A percentile compares a stretch with the other conserved stretches of the same genome.
These are phyloP conservation scores for Pyrus hybrid DNA, from an alignment of 331 rosid species.

Conservation along the genomic window DNA sequence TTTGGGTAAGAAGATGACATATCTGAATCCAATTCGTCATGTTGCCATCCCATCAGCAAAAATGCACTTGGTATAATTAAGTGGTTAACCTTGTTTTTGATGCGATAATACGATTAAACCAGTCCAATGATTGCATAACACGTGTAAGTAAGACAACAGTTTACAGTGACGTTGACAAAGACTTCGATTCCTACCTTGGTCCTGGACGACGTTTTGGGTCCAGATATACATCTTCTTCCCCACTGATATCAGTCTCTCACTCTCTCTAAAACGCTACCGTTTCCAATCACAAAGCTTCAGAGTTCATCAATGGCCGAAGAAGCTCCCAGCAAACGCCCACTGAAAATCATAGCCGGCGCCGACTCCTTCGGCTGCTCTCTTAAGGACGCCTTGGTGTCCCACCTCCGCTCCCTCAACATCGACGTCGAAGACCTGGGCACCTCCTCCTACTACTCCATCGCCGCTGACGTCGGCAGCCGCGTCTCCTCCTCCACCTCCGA, in stretches of 20 bases:
- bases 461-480: constrained; percentile 83
- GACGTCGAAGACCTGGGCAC: constrained; percentile 79
- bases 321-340: constrained; percentile 12
- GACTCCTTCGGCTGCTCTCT: constrained; percentile 62
- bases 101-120: background rate
- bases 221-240: background rate
- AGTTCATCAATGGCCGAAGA: constrained; percentile 31
- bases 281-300: too few relatives aligned
- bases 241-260: background rate
- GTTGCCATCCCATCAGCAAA: too few relatives aligned
- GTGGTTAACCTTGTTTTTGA: too few relatives aligned
- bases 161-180: background rate
- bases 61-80: too few relatives aligned
- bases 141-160: background rate
- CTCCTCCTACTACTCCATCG: constrained; percentile 71
- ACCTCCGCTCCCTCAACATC: constrained; percentile 61
- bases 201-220: too few relatives aligned
- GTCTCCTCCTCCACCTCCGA: constrained; percentile 44
- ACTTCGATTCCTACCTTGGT: background rate
- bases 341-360: constrained; percentile 68
- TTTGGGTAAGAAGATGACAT: too few relatives aligned
- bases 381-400: constrained; percentile 61
- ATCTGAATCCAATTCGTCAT: too few relatives aligned
- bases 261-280: background rate
- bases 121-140: background rate